A percentile compares a stretch with the other conserved stretches of the same genome.
phyloP scores from a whole-genome alignment of 345 rosid species.

The Eucalyptus cloeziana region DNA sequence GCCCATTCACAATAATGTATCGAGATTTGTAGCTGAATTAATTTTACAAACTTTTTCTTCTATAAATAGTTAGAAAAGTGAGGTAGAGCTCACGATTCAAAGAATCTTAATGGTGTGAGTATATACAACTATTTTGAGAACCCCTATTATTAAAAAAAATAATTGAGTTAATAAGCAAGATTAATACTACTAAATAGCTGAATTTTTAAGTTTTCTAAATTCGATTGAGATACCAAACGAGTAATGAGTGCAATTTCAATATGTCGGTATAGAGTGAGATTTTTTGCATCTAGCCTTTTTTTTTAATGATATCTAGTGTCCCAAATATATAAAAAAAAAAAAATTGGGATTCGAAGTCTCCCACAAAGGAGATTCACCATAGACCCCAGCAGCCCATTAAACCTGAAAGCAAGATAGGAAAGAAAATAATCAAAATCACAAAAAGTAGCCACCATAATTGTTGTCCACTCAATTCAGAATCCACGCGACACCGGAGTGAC shows the following conservation, averaged over 20 bases:
- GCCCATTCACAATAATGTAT: background rate
- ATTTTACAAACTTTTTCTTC: background rate
- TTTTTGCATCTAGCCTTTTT: background rate
- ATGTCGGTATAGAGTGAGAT: background rate
- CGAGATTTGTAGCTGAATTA: background rate
- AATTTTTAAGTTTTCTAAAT: background rate
- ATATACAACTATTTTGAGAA: background rate
- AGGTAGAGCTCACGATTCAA: rapidly evolving
- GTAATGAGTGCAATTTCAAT: background rate
- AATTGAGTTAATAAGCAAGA: background rate
- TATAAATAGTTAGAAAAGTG: background rate
- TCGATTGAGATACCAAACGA: background rate
- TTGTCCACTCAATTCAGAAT: background rate
- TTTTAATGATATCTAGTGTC: background rate
- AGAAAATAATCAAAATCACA: background rate
- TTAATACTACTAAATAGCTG: background rate
- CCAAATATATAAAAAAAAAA: background rate
- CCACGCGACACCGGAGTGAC: background rate
- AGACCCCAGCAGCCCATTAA: background rate
- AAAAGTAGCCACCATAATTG: background rate
- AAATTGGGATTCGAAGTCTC: background rate
- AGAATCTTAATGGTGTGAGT: background rate
- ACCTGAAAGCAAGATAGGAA: background rate
- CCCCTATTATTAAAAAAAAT: background rate
- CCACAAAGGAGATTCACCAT: background rate